Base-by-base conservation (phyloP, 169 alveolate species). In the Eimeria acervulina region DNA sequence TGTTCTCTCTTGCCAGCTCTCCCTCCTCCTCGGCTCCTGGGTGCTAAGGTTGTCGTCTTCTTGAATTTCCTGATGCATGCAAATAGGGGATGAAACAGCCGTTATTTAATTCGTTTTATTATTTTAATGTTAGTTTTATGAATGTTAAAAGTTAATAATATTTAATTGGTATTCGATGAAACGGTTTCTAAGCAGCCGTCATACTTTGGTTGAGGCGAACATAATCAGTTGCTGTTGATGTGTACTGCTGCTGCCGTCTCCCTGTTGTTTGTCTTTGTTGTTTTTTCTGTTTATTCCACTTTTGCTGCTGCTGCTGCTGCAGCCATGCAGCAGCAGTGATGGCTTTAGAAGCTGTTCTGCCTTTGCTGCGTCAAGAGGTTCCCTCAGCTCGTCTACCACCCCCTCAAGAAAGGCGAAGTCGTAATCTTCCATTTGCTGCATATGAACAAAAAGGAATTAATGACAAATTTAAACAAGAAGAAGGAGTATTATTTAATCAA, bases 401-500 rank as follows among this genome's bases (percentile, higher is more conserved):
- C 42, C 42, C 36, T 72, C 83, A 31, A 72, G 52, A 31, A 72
- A 72, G 13, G 0, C 42, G 13, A 72, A 6, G 21, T 72, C 83
- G 36, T 72, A 72, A 8, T 28, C 83, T 72, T 72, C 83, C 83
- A 72, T 72, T 72, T 72, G 52, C 83, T 72, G 83, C 83, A 36
- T 12, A 17, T n/a, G 23, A 21, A 19, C 8, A 15, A 17, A 19
- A 72, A 28, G 7, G 2, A 72, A 31, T 36, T 8, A 5, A 15
- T 72, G 13, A 26, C 0, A 0, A 31, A n/a, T 26, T 36, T 17
- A 23, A 28, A 10, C 5, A 21, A 28, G 5, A 63, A 63, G 17
- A n/a, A n/a, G n/a, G n/a, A n/a, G n/a, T n/a, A n/a, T n/a, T n/a
- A n/a, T n/a, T n/a, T n/a, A n/a, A n/a, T n/a, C n/a, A n/a, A n/a